Percentiles rank a stretch among this genome's conserved stretches.
These are phyloP conservation scores for Gamsiella multidivaricata DNA, from an alignment of 192 early-diverging fungal species.

Conservation along the genomic window DNA sequence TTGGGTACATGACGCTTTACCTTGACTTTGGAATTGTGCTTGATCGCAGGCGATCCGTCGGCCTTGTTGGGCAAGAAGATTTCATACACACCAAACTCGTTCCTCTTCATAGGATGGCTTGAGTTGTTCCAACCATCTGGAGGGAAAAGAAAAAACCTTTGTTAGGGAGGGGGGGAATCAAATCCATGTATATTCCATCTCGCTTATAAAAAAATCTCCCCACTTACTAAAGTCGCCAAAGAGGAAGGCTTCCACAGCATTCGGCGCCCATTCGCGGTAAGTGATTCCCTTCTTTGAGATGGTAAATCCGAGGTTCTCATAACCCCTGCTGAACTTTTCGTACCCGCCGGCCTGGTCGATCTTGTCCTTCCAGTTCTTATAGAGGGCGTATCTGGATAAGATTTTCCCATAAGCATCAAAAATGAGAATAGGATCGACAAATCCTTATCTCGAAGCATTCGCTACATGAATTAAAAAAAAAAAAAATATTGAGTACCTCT, in stretches of 20 bases:
- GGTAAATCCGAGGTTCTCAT: constrained; percentile 85
- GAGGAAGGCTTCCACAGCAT: constrained; percentile 80
- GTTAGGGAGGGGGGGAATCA: background rate
- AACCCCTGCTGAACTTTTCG: constrained; percentile 85
- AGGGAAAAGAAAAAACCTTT: background rate
- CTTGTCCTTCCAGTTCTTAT: constrained; percentile 72
- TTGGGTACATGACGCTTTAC: constrained; percentile 31
- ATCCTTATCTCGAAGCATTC: too few species aligned
- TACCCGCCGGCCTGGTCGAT: constrained; percentile 86
- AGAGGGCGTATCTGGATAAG: constrained; percentile 68
- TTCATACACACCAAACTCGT: constrained; percentile 89
- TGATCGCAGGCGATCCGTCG: constrained; percentile 74
- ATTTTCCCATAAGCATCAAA: too few species aligned
- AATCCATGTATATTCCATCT: background rate
- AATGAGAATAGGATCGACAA: too few species aligned
- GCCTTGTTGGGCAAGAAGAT: constrained; percentile 72
- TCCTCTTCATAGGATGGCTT: constrained; percentile 80
- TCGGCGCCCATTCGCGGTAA: constrained; percentile 97
- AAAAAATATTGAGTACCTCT: constrained; percentile 57
- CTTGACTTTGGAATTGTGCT: constrained; percentile 91
- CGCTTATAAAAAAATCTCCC: too few species aligned
- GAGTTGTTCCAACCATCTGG: constrained; percentile 85
- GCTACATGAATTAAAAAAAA: too few species aligned
- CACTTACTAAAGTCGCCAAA: constrained; percentile 95
- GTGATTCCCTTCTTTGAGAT: constrained; percentile 68